Evolutionary conservation across 768 basidiomycete species (phyloP).

Genomic region (Coprinellus aureogranulatus): DNA sequence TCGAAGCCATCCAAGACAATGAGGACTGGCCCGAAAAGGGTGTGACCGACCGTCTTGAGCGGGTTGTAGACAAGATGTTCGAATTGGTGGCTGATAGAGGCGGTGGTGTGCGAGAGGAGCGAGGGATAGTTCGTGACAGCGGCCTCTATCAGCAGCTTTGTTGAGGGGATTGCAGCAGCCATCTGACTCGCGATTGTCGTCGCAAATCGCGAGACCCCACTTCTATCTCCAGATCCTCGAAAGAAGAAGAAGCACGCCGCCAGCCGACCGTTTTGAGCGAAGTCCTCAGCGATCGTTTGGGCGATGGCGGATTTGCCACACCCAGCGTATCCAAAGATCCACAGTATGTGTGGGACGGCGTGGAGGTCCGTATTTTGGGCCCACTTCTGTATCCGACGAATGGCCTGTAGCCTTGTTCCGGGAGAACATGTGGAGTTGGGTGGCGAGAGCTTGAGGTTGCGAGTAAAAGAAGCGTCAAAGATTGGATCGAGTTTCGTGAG

Average conservation of each 20-base stretch:
- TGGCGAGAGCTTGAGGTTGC: not conserved
- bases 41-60: not conserved
- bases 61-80: not conserved
- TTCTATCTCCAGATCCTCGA: not conserved
- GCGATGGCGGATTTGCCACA: not conserved
- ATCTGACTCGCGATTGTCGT: not conserved
- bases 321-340: not conserved
- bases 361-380: not conserved
- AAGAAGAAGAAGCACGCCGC: not conserved
- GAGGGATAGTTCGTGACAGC: not conserved
- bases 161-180: not conserved
- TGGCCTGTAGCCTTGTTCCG: not conserved
- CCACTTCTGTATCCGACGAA: not conserved
- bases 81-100: not conserved
- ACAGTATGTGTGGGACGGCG: not conserved
- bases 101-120: not conserved
- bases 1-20: not conserved
- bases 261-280: not conserved
- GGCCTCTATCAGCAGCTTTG: not conserved
- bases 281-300: not conserved
- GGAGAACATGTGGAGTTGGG: not conserved
- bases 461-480: not conserved
- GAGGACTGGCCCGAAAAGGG: not conserved
- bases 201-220: not conserved
- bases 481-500: too few species aligned